Evolutionary conservation across 257 asterid species (phyloP), one percentile per base, ranked within the genome.

Genomic region (Solanum appendiculatum): DNA sequence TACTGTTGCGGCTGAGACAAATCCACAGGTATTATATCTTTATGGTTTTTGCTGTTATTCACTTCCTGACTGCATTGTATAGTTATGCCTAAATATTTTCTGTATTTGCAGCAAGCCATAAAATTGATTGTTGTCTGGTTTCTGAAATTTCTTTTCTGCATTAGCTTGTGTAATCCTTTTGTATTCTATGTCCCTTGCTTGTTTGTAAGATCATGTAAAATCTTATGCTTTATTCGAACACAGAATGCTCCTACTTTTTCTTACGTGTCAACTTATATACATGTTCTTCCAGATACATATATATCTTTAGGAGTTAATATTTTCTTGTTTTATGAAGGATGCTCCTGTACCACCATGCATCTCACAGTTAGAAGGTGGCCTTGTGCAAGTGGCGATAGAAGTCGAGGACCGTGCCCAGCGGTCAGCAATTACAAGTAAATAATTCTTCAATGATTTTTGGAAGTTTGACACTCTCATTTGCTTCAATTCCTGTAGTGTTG

Each of bases 301-400:
- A 13, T 44, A 34, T n/a, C 56, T 86, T 56, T 68, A 83, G 60
- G 87, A 36, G 23, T 86, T 36, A 33, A 74, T 21, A 87, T 25
- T 90, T 34, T 86, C 70, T 74, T 85, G 20, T 81, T 33, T 86
- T 64, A 82, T 91, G 56, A 88, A 97, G 99, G 99, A 97, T 92
- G 99, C 99, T 91, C 99, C 99, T 15, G 98, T 96, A 83, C 99
- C 99, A 7, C 99, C 99, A 85, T 97, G 99, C 94, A 97, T 97
- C 89, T 94, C 99, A 83, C 98, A 95, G 88, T 88, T 97, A 89
- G 98, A 95, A 87, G 99, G 99, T 33, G 98, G 98, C 87, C 98
- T 96, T 87, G 99, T 97, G 89, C 99, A 97, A 91, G 98, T 97
- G 84, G 99, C 99, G 80, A 96, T 97, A 63, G 99, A 97, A 93